Evolutionary conservation across 805 yeast species (phyloP).

Genomic region (Cyberlindnera maclurae): DNA sequence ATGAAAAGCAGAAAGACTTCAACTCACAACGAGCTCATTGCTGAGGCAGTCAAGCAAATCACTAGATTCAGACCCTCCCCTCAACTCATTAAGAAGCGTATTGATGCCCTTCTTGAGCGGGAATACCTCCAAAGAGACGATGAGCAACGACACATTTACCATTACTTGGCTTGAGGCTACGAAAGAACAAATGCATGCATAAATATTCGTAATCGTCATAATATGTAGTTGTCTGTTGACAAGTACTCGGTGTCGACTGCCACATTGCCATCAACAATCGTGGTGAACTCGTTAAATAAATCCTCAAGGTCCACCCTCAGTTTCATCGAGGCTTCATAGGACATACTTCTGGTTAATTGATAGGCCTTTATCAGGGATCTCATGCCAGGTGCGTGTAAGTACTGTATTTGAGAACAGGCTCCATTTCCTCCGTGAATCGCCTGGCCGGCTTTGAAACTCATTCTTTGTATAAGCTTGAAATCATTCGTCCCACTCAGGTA

Average conservation of each 20-base stretch:
- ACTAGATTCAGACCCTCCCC: constrained; percentile 66
- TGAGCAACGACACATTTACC: constrained; percentile 50
- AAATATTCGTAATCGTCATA: constrained; percentile 1
- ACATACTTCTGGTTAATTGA: too few species aligned
- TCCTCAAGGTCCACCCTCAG: constrained; percentile 1
- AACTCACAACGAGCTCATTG: constrained; percentile 59
- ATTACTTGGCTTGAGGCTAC: constrained; percentile 50
- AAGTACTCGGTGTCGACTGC: constrained; percentile 3
- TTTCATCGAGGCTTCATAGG: too few species aligned
- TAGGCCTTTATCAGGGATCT: too few species aligned
- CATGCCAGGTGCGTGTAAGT: too few species aligned
- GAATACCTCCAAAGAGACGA: constrained; percentile 75
- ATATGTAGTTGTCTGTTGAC: neutral
- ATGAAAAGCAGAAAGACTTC: constrained; percentile 68
- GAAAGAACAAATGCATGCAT: neutral
- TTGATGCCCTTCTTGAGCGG: constrained; percentile 69
- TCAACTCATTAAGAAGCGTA: constrained; percentile 57
- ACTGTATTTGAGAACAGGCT: too few species aligned
- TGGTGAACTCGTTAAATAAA: constrained; percentile 7
- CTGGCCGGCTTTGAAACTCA: too few species aligned
- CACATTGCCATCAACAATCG: constrained; percentile 4
- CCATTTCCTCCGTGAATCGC: too few species aligned
- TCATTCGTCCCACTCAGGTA: too few species aligned
- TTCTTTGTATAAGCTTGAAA: too few species aligned
- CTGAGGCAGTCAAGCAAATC: constrained; percentile 55